phyloP scores from a whole-genome alignment of 306 rosid species.

The Malus asiatica region DNA sequence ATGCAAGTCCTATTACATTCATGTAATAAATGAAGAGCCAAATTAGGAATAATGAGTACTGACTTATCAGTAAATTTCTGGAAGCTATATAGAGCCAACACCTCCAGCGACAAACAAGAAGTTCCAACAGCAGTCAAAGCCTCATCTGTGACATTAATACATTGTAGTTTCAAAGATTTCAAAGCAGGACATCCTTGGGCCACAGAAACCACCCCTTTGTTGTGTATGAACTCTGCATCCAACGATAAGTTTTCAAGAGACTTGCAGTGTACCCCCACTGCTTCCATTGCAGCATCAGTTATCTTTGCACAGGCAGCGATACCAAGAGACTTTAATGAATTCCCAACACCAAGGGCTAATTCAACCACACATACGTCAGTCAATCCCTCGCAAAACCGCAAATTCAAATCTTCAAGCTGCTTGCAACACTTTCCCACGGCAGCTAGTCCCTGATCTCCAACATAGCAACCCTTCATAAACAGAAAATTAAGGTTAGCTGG shows the following conservation, averaged over 20 bases:
- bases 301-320: slow-evolving; percentile 88
- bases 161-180: slow-evolving; percentile 80
- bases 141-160: slow-evolving; percentile 78
- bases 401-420: slow-evolving; percentile 75
- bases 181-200: slow-evolving; percentile 67
- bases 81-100: slow-evolving; percentile 74
- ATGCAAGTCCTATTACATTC: neutral
- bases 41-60: slow-evolving; percentile 10
- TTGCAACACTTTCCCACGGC: slow-evolving; percentile 80
- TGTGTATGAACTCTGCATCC: slow-evolving; percentile 79
- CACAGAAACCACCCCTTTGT: slow-evolving; percentile 74
- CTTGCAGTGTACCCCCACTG: slow-evolving; percentile 64
- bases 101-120: slow-evolving; percentile 52
- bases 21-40: neutral
- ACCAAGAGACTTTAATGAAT: slow-evolving; percentile 72
- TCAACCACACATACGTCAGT: slow-evolving; percentile 65
- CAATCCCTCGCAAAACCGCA: slow-evolving; percentile 92
- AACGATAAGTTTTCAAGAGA: slow-evolving; percentile 63
- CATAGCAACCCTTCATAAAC: slow-evolving; percentile 77
- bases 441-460: slow-evolving; percentile 82
- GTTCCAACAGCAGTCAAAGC: slow-evolving; percentile 77
- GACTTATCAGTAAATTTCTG: slow-evolving; percentile 83
- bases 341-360: slow-evolving; percentile 60
- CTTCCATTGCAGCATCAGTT: slow-evolving; percentile 72
- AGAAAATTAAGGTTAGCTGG: slow-evolving; percentile 11